Conservation (phyloP, 371 early-diverging fungal genomes). For the Mucor mucedo region DNA sequence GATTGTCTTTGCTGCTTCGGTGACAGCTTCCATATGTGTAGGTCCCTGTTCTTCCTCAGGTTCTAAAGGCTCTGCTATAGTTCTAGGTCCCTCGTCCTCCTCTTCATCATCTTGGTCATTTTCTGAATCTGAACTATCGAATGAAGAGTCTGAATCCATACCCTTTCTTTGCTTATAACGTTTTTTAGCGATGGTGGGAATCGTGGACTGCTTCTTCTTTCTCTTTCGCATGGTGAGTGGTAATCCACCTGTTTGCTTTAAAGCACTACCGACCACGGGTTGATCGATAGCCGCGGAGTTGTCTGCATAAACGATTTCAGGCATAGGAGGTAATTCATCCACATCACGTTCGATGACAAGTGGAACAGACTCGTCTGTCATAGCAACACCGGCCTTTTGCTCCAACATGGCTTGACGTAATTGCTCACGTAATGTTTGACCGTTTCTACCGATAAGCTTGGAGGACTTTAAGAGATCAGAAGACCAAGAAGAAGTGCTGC, state of each 20-base stretch:
- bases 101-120: conserved; percentile 50
- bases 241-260: conserved; percentile 44
- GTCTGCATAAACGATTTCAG: conserved; percentile 9
- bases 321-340: conserved; percentile 27
- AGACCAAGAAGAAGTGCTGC: conserved; percentile 62
- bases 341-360: conserved; percentile 54
- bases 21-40: conserved; percentile 49
- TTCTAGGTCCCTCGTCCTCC: conserved; percentile 40
- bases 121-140: conserved; percentile 73
- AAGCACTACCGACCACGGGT: conserved; percentile 51
- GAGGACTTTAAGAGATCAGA: conserved; percentile 83
- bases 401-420: conserved; percentile 76
- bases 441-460: conserved; percentile 71
- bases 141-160: conserved; percentile 62
- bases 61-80: conserved; percentile 44
- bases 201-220: conserved; percentile 59
- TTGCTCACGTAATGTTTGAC: conserved; percentile 75
- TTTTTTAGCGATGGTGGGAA: conserved; percentile 47
- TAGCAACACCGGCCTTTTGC: conserved; percentile 70
- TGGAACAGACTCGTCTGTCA: conserved; percentile 57
- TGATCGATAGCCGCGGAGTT: conserved; percentile 8
- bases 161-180: conserved; percentile 54
- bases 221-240: conserved; percentile 46
- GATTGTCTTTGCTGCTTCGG: conserved; percentile 48
- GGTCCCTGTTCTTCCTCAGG: conserved; percentile 42